A percentile compares a stretch with the other conserved stretches of the same genome.
phyloP scores from a whole-genome alignment of 371 early-diverging fungal genomes.

The Lichtheimia ornata region DNA sequence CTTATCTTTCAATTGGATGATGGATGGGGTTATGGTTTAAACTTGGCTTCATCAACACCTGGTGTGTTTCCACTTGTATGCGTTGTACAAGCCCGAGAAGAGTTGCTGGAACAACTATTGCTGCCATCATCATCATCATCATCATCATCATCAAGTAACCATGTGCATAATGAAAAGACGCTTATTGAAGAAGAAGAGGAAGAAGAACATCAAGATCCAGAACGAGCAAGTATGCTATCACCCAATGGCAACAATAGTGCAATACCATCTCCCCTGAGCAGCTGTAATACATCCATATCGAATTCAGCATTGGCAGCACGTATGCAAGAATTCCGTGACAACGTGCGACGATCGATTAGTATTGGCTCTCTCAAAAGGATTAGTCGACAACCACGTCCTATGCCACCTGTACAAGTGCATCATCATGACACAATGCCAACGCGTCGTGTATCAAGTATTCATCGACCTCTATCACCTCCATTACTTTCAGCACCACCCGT shows the following conservation, averaged over 20 bases:
- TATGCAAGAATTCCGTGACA: slow-evolving; percentile 17
- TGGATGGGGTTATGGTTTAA: slow-evolving; percentile 72
- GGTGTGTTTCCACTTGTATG: slow-evolving; percentile 74
- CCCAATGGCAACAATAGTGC: too few relatives aligned
- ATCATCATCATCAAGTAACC: not conserved
- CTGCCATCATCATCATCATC: slow-evolving; percentile 3
- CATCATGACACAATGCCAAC: slow-evolving; percentile 13
- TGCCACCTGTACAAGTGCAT: slow-evolving; percentile 6
- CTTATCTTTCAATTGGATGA: slow-evolving; percentile 60
- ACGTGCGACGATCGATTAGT: slow-evolving; percentile 19
- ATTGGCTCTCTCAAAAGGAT: slow-evolving; percentile 11
- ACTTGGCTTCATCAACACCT: slow-evolving; percentile 55
- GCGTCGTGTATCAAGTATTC: not conserved
- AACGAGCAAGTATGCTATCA: not conserved
- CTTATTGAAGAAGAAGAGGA: slow-evolving; percentile 14
- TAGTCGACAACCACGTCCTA: slow-evolving; percentile 8
- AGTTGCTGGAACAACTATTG: slow-evolving; percentile 31
- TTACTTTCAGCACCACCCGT: slow-evolving; percentile 4
- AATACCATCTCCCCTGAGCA: too few relatives aligned
- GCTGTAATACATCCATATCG: too few relatives aligned
- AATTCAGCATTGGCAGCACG: slow-evolving; percentile 3
- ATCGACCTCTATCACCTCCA: not conserved
- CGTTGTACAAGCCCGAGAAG: slow-evolving; percentile 37
- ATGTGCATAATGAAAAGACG: slow-evolving; percentile 10
- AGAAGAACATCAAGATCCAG: not conserved